phyloP scores from a whole-genome alignment of 179 eudicot genomes.

The Silene coronaria region DNA sequence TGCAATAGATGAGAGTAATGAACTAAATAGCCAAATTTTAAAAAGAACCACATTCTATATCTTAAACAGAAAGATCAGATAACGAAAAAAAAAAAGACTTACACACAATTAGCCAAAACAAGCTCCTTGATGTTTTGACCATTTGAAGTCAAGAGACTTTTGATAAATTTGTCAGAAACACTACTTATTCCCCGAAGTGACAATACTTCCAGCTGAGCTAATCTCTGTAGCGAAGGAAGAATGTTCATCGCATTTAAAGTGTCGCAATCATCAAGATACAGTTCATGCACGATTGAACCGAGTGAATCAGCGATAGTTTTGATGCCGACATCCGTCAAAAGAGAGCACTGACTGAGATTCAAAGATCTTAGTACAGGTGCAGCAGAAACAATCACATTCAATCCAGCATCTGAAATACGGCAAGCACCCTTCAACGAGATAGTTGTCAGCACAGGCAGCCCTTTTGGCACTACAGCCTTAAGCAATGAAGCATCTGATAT shows the following conservation, averaged over 20 bases:
- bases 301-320: slow-evolving; percentile 45
- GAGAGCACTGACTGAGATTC: slow-evolving; percentile 77
- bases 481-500: slow-evolving; percentile 59
- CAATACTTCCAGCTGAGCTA: slow-evolving; percentile 52
- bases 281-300: slow-evolving; percentile 55
- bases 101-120: slow-evolving; percentile 62
- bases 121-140: slow-evolving; percentile 77
- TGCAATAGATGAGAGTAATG: slow-evolving; percentile 29
- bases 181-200: slow-evolving; percentile 58
- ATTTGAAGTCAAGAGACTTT: slow-evolving; percentile 31
- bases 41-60: neutral
- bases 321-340: slow-evolving; percentile 62
- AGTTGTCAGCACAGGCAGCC: slow-evolving; percentile 53
- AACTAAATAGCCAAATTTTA: neutral
- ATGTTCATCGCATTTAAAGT: slow-evolving; percentile 49
- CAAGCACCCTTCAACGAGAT: slow-evolving; percentile 83
- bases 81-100: slow-evolving; percentile 27
- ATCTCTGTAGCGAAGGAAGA: slow-evolving; percentile 60
- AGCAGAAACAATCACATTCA: slow-evolving; percentile 49
- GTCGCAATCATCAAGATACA: slow-evolving; percentile 71
- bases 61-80: neutral
- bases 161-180: slow-evolving; percentile 59
- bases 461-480: slow-evolving; percentile 37
- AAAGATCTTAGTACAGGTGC: slow-evolving; percentile 69
- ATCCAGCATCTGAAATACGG: slow-evolving; percentile 80